Evolutionary conservation across 495 filamentous ascomycete genomes (phyloP).

Genomic region (Penicillium cosmopolitanum): DNA sequence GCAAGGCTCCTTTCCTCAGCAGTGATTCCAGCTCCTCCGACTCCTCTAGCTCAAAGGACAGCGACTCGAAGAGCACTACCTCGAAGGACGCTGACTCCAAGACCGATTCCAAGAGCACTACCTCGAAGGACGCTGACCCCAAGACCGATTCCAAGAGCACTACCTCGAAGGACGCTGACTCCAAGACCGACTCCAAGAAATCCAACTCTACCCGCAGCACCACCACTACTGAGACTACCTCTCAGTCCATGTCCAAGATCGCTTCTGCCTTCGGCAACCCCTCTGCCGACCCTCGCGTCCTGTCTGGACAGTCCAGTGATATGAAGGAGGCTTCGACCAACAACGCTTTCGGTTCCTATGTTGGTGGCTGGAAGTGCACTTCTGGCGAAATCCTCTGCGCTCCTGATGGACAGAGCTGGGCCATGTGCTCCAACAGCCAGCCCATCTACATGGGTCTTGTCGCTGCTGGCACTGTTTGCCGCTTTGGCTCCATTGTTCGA

Average conservation of each 20-base stretch:
- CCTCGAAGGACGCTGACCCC: neutral
- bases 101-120: neutral
- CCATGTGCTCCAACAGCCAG: slow-evolving; percentile 37
- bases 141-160: neutral
- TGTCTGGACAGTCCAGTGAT: slow-evolving; percentile 14
- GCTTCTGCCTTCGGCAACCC: slow-evolving; percentile 19
- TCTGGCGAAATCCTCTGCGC: slow-evolving; percentile 42
- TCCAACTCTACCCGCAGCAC: slow-evolving; percentile 8
- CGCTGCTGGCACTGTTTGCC: slow-evolving; percentile 44
- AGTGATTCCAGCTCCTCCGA: slow-evolving; percentile 4
- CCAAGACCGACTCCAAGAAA: neutral
- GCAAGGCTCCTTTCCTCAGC: slow-evolving; percentile 28
- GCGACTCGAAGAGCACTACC: neutral
- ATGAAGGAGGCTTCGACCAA: slow-evolving; percentile 22
- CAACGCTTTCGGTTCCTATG: slow-evolving; percentile 22
- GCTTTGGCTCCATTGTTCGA: slow-evolving; percentile 34
- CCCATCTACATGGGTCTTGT: slow-evolving; percentile 47
- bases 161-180: neutral
- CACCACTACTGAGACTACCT: slow-evolving; percentile 9
- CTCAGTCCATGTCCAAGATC: slow-evolving; percentile 21
- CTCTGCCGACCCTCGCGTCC: slow-evolving; percentile 17
- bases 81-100: neutral
- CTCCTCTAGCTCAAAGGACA: neutral
- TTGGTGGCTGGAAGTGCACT: slow-evolving; percentile 25
- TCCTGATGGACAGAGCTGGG: slow-evolving; percentile 41